Percentiles rank a stretch among this genome's conserved stretches.
Conservation (phyloP, 2,329 filamentous ascomycete species). For the Lachnellula arida region DNA sequence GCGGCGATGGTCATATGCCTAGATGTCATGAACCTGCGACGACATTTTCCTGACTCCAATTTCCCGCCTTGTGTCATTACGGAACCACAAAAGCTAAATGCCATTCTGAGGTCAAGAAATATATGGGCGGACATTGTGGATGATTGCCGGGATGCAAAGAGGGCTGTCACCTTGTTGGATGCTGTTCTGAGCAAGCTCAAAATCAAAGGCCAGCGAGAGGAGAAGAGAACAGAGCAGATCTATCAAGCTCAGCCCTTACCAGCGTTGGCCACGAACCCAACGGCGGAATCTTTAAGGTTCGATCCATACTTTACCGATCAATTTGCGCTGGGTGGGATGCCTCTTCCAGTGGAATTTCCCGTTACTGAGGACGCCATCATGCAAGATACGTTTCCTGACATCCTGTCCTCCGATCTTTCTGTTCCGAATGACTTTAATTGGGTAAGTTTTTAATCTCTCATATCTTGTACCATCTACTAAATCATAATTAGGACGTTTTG, state of each 20-base stretch:
- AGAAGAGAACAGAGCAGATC: background rate
- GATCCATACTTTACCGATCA: constrained; percentile 9
- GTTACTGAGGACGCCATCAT: constrained; percentile 7
- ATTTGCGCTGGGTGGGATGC: background rate
- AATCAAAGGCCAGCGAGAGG: constrained; percentile 1
- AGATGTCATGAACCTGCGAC: constrained; percentile 20
- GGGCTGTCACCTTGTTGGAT: constrained; percentile 16
- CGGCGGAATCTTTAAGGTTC: constrained; percentile 6
- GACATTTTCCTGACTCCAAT: background rate
- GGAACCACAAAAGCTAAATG: constrained; percentile 17
- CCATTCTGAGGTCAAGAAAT: constrained; percentile 15
- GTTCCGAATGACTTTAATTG: constrained; percentile 20
- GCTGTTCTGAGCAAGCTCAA: constrained; percentile 17
- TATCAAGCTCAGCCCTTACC: background rate
- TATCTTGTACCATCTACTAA: background rate
- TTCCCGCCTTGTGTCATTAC: constrained; percentile 14
- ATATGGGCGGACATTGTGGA: constrained; percentile 23
- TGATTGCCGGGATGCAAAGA: constrained; percentile 22
- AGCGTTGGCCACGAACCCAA: constrained; percentile 2
- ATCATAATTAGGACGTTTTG: constrained; percentile 16
- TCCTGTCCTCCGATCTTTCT: constrained; percentile 13
- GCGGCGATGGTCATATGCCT: constrained; percentile 58
- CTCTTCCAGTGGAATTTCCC: background rate
- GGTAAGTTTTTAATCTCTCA: constrained; percentile 10
- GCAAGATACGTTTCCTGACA: constrained; percentile 17